Evolutionary conservation across 2,329 filamentous ascomycete species (phyloP), one percentile per base, ranked within the genome.

Genomic region (Aotearoamyces nothofagi): DNA sequence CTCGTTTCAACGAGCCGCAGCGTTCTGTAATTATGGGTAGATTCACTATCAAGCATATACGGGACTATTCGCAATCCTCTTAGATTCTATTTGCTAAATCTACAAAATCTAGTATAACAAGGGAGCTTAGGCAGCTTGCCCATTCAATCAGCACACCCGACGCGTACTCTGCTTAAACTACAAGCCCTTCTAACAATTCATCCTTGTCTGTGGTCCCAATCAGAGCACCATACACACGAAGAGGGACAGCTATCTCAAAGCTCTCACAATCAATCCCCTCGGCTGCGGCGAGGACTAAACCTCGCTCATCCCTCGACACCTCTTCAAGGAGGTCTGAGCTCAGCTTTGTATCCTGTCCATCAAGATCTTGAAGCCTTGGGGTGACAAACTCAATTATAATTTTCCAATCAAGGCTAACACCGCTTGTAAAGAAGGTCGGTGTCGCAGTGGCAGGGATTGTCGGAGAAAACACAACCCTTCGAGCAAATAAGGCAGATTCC

Each of bases 351-450:
- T 41, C 36, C 5, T 55, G 50, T 14, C 45, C 41, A 6, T 44
- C 37, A 23, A 58, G 56, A 20, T 50, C 44, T 14, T 42, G 37
- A 22, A 66, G 49, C 11, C 65, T 69, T 5, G 80, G 76, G 5
- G 87, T 87, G 15, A 93, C 84, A 53, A 98, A 98, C 54, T 96
- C 86, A 33, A 98, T 72, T 2, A 82, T 64, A 17, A 98, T 60
- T 50, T 78, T 80, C 90, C 90, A 98, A 40, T 83, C 78, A 15
- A 94, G 59, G 38, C 70, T 79, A 4, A 98, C 70, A 2, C 86
- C 86, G 36, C 74, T 92, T 0, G 90, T 98, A 26, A 92, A 68
- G 41, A 98, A 92, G 38, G 90, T 84, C 0, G 90, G 90, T 1
- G 86, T 93, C 0, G 82, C 84, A 9, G 65, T 66, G 11, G 78